These are phyloP conservation scores for Rhododendron kiyosumense DNA, from an alignment of 148 eudicot species.

Conservation along the genomic window DNA sequence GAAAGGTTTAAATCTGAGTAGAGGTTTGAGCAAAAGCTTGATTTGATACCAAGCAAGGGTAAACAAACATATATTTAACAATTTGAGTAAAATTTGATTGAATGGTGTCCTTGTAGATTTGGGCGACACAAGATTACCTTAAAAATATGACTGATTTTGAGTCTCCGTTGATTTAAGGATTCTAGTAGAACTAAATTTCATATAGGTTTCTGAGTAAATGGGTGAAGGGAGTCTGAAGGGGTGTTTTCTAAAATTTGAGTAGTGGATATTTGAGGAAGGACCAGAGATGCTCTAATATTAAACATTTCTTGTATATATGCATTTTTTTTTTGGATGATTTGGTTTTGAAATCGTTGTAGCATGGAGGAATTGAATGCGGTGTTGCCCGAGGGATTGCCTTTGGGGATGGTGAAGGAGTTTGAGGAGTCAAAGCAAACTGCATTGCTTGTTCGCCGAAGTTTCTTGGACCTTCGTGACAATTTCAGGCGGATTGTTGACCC, in stretches of 20 bases:
- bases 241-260: background rate
- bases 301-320: background rate
- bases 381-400: conserved; percentile 87
- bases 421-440: conserved; percentile 69
- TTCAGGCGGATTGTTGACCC: conserved; percentile 84
- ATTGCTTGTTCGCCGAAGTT: conserved; percentile 63
- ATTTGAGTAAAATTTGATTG: background rate
- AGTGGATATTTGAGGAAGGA: background rate
- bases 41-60: background rate
- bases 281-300: background rate
- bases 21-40: background rate
- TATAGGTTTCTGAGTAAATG: background rate
- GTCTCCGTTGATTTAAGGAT: background rate
- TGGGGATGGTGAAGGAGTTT: conserved; percentile 81
- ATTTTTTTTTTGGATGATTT: background rate
- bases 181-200: background rate
- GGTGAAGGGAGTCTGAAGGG: background rate
- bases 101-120: background rate
- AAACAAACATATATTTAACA: background rate
- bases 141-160: background rate
- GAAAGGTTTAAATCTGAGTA: background rate
- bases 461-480: conserved; percentile 92
- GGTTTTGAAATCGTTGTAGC: conserved; percentile 16
- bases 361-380: conserved; percentile 51
- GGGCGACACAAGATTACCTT: background rate